Evolutionary conservation across 2,329 filamentous ascomycete genomes (phyloP).

Genomic region (Colletotrichum liaoningense): DNA sequence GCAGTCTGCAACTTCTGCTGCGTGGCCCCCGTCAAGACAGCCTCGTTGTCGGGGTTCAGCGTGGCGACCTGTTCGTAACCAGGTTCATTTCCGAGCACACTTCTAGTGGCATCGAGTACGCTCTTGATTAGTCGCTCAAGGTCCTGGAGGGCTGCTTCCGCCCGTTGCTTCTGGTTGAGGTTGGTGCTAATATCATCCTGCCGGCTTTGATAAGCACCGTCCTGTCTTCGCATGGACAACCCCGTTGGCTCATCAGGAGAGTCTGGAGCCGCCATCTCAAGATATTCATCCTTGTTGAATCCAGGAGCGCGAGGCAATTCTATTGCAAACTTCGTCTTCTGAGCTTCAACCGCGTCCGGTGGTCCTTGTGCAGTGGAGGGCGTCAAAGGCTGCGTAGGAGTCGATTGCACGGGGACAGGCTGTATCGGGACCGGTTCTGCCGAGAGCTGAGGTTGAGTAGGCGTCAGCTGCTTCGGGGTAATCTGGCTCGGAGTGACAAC

Average conservation of each 20-base stretch:
- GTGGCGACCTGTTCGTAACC: slow-evolving; percentile 66
- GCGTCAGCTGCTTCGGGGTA: background rate
- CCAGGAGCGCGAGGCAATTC: slow-evolving; percentile 54
- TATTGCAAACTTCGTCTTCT: slow-evolving; percentile 52
- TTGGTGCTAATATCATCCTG: slow-evolving; percentile 70
- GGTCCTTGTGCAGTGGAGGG: background rate
- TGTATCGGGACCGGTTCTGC: background rate
- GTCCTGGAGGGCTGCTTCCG: slow-evolving; percentile 77
- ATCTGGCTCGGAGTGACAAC: background rate
- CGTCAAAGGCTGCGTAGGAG: background rate
- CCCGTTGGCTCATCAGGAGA: slow-evolving; percentile 58
- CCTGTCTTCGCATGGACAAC: slow-evolving; percentile 63
- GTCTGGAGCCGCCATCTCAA: slow-evolving; percentile 54
- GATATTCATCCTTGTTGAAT: slow-evolving; percentile 66
- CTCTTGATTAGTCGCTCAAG: slow-evolving; percentile 77
- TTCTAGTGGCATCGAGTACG: slow-evolving; percentile 83
- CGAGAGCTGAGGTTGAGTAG: background rate
- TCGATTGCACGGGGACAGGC: background rate
- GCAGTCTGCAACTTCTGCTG: slow-evolving; percentile 80
- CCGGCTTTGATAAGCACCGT: slow-evolving; percentile 53
- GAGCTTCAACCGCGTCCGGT: background rate
- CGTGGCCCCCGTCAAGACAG: slow-evolving; percentile 72
- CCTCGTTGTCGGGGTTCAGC: slow-evolving; percentile 68
- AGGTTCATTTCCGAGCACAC: slow-evolving; percentile 67
- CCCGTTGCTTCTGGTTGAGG: slow-evolving; percentile 84